Base-by-base conservation (phyloP, 202 grass and related monocot genomes). In the Schoenoplectus triqueter region DNA sequence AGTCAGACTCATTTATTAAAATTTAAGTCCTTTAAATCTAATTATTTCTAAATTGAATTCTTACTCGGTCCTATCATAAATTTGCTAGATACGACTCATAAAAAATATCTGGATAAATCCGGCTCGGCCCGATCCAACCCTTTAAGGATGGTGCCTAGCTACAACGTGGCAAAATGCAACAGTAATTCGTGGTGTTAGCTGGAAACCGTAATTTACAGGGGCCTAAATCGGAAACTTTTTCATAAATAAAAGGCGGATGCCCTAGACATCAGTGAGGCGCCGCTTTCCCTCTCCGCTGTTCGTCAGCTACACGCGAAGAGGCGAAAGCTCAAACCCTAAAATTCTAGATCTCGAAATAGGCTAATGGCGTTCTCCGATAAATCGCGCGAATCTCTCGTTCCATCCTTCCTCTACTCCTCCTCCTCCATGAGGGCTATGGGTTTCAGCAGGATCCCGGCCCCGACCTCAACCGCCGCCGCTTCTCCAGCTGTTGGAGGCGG, bases 321-420 rank as follows among this genome's bases (percentile, higher is more conserved):
- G 82, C 62, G 21, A 87, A 84, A 83, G 83, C 65, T 40, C 81
- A 60, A 71, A 9, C 41, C 65, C 66, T 52, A 70, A 48, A 77
- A 15, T 76, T 80, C 45, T 48, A 61, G 82, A 64, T 45, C 85
- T 89, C 7, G 56, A 13, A 31, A 31, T 31, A 31, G 31, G 31
- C 31, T 31, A 76, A 97, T 97, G 94, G 94, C 89, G 82, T 90
- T 94, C 60, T 89, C 90, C 60, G 87, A 84, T 39, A 84, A 57
- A 92, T 74, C 87, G 81, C 86, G 91, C 85, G 71, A 90, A 86
- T 90, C 89, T 86, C 81, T 97, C 87, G 71, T 89, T 87, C 65
- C 88, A 86, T 75, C 92, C 88, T 62, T 90, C 83, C 84, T 97
- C 88, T 88, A 92, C 90, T 81, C 94, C 90, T 79, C 48, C 84